Evolutionary conservation across 1,139 yeast species (phyloP), one percentile per base, ranked within the genome.

Genomic region (Geotrichum aggregatum): DNA sequence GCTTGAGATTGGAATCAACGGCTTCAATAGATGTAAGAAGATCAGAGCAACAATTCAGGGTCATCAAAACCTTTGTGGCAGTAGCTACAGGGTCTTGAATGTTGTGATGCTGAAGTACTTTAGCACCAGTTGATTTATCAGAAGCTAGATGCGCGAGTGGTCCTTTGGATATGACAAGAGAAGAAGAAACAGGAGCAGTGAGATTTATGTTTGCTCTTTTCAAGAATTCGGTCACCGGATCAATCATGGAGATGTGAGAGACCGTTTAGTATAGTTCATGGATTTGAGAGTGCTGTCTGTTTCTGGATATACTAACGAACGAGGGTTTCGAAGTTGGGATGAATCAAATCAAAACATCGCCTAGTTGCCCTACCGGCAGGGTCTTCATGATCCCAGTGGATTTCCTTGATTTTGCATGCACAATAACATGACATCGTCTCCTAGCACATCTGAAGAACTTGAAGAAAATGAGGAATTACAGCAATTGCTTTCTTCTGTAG

Each of bases 171-270:
- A 47, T 16, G 16, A 47, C 50, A 21, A 51, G 38, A 26, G 45
- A 46, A 28, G 54, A 51, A 36, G 50, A 42, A 5, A 51, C 22
- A n/a, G 54, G 54, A 6, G 50, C 41, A n/a, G 54, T 47, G 38
- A 51, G 50, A 31, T 45, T 39, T 14, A 43, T 21, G 28, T 36
- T 51, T 3, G 54, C 50, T 31, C 49, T 36, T 13, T 33, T 38
- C 18, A 51, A 36, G 36, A 51, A 51, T 8, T 28, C 43, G 3
- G 47, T 14, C 26, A 51, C 47, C 13, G 50, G 49, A 24, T 46
- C 50, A 22, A 48, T 35, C 54, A 51, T 51, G 43, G 14, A 46
- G 30, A 16, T 19, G 33, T 13, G 6, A 11, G 28, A 21, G 13
- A n/a, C n/a, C n/a, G n/a, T n/a, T n/a, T n/a, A n/a, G n/a, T n/a